phyloP scores from a whole-genome alignment of 176 grass and related monocot genomes.

The Rhynchospora tenuis region DNA sequence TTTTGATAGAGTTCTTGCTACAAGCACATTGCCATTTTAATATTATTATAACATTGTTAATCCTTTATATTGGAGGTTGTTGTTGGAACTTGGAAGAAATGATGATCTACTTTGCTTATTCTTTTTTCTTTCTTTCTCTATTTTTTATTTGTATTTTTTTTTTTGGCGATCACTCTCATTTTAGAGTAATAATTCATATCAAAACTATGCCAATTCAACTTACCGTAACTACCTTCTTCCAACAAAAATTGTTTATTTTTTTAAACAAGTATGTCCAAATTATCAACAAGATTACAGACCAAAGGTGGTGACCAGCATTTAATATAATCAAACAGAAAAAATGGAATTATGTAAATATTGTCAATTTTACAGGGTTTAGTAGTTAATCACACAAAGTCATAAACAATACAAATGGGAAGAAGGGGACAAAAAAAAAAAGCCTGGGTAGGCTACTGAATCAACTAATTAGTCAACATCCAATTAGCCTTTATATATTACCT shows the following conservation, averaged over 20 bases:
- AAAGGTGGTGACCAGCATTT: background rate
- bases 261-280: background rate
- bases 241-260: background rate
- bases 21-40: too few relatives aligned
- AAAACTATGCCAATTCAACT: background rate
- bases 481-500: background rate
- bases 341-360: background rate
- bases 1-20: too few relatives aligned
- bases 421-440: background rate
- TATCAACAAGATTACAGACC: background rate
- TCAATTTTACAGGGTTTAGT: too few relatives aligned
- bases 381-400: too few relatives aligned
- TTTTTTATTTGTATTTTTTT: too few relatives aligned
- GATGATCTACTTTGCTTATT: background rate
- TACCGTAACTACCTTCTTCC: background rate
- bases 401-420: too few relatives aligned
- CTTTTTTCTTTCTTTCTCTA: too few relatives aligned
- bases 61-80: background rate
- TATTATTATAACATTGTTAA: too few relatives aligned
- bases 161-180: background rate
- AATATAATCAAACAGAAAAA: background rate
- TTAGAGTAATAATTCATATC: background rate
- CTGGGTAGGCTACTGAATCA: background rate
- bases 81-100: background rate
- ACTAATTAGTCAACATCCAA: background rate